Evolutionary conservation across 208 protist species (phyloP), one percentile per base, ranked within the genome.

Genomic region (Leishmania turanica): DNA sequence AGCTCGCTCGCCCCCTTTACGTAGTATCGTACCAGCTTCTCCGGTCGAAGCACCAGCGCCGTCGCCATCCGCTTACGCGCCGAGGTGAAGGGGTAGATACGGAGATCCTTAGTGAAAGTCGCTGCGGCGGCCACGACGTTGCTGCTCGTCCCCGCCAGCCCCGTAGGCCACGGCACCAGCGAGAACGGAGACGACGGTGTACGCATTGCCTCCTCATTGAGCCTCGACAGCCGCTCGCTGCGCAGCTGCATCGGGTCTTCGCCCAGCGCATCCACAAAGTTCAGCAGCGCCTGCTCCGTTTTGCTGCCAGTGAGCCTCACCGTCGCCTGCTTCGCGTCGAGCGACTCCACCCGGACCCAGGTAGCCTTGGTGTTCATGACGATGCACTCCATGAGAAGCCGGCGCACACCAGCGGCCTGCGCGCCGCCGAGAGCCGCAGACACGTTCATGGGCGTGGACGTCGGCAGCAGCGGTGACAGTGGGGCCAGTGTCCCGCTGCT

Each of bases 51-150:
- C 51, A 83, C 82, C 51, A 94, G 64, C 27, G 82, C 86, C 27
- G 89, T 94, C 17, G 89, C 91, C 91, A 95, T 96, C 73, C 87
- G 83, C 87, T 96, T 96, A 31, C 91, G 92, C 51, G 88, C 86
- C n/a, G 90, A 95, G 51, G 88, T 91, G 84, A 96, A 95, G n/a
- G 94, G 87, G 80, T 91, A 95, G 60, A 91, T 80, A 15, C 84
- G 88, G 34, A 88, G 76, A n/a, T 80, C 78, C 54, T 79, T 76
- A 7, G 74, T 79, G 42, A 78, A 75, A 58, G 62, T 84, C 40
- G 77, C 84, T 27, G 71, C 74, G 7, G 81, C 83, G 13, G 60
- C 58, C 37, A 74, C 75, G 40, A 79, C 77, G 56, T 62, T 81
- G 69, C 66, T 81, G 75, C 65, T 75, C 78, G 71, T 70, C 56